Percentiles rank a stretch among this genome's conserved stretches.
Evolutionary conservation across 2,329 filamentous ascomycete genomes (phyloP).

Genomic region (Raffaelea ambrosiae): DNA sequence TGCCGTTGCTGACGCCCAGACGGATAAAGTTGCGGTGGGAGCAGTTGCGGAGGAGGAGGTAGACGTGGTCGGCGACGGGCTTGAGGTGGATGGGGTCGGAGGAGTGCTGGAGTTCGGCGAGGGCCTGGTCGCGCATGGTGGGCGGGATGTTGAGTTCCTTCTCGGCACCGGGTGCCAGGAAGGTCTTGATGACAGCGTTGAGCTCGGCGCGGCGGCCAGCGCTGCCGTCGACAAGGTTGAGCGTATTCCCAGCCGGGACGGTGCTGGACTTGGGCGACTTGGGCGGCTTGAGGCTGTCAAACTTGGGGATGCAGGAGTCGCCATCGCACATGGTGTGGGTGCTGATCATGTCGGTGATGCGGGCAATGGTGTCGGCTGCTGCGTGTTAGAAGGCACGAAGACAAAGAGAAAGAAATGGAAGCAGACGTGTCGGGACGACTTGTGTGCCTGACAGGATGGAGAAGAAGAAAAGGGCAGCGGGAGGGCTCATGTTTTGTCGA

Average conservation of each 20-base stretch:
- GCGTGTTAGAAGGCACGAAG: neutral
- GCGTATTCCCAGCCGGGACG: neutral
- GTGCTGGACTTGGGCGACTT: neutral
- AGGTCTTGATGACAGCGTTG: constrained; percentile 29
- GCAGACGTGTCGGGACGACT: too few relatives aligned
- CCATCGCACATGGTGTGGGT: constrained; percentile 18
- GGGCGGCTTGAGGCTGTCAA: constrained; percentile 8
- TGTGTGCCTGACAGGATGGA: too few relatives aligned
- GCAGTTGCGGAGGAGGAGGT: constrained; percentile 36
- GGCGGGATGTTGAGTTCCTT: constrained; percentile 41
- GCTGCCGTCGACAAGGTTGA: constrained; percentile 12
- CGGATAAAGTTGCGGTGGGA: constrained; percentile 43
- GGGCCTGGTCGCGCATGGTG: constrained; percentile 28
- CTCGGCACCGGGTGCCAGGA: constrained; percentile 29
- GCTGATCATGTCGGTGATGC: constrained; percentile 25
- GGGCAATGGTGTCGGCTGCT: constrained; percentile 23
- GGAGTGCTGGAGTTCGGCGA: constrained; percentile 25
- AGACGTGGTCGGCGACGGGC: constrained; percentile 37
- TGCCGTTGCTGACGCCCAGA: constrained; percentile 44
- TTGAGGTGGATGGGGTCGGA: constrained; percentile 29
- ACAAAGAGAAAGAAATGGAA: neutral
- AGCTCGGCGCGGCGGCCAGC: constrained; percentile 21
- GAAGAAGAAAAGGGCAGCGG: too few relatives aligned
- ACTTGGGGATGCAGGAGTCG: constrained; percentile 9
- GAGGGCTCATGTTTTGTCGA: too few relatives aligned